Evolutionary conservation across 495 filamentous ascomycete genomes (phyloP).

Genomic region (Hyaloscypha variabilis): DNA sequence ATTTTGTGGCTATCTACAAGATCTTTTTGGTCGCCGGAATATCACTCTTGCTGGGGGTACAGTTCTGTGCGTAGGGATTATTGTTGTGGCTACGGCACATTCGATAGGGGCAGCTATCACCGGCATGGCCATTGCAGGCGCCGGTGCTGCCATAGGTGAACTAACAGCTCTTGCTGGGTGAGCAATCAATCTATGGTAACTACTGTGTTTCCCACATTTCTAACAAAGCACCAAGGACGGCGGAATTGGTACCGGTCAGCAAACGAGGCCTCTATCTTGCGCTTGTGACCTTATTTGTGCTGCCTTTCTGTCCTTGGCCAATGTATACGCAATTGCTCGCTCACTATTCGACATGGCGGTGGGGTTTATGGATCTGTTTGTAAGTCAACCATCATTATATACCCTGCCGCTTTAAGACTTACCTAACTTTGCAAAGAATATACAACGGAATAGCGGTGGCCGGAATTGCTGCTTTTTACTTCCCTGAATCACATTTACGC

Average conservation of each 20-base stretch:
- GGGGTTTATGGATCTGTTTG: neutral
- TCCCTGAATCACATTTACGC: neutral
- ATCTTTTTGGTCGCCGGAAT: neutral
- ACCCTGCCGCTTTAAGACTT: neutral
- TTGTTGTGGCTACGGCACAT: neutral
- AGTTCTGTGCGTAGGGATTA: neutral
- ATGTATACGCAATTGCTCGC: neutral
- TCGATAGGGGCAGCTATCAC: neutral
- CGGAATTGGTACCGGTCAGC: neutral
- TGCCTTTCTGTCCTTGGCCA: neutral
- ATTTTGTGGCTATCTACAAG: neutral
- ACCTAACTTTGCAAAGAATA: neutral
- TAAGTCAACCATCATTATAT: neutral
- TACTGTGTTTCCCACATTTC: neutral
- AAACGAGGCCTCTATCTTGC: neutral
- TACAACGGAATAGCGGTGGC: neutral
- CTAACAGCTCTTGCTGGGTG: constrained; percentile 1
- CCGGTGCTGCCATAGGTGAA: neutral
- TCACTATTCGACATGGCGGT: neutral
- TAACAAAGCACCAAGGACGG: neutral
- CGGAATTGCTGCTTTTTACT: neutral
- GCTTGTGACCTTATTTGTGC: neutral
- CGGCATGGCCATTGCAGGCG: neutral
- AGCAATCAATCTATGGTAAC: neutral
- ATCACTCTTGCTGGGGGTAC: neutral